Evolutionary conservation across 75 land plant genomes (phyloP), one percentile per base, ranked within the genome.

Genomic region (Sequoia sempervirens): DNA sequence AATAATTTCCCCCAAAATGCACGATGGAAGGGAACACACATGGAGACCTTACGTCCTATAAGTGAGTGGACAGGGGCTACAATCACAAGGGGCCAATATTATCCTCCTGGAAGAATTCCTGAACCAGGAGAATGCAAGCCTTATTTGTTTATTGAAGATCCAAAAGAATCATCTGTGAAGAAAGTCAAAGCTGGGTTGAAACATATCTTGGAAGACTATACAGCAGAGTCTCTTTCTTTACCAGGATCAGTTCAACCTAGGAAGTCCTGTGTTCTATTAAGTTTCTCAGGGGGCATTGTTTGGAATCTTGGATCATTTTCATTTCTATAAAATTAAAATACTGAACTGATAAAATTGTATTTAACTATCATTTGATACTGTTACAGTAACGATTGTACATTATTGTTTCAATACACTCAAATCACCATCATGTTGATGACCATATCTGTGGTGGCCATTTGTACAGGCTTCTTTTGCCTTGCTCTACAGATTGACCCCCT

Each of bases 1-100:
- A 97, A 97, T 84, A 98, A 96, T 81, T 97, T 97, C 86, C 98
- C 99, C 1, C 99, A 97, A 85, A 95, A 96, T 91, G 98, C 98
- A 50, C 90, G 99, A 32, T 97, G 99, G 98, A 96, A 92, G 85
- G 95, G 96, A 2, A 97, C 99, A 38, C 99, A 97, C 85, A 97
- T 94, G 87, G 99, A 97, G 86, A 96, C 97, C 13, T 80, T 97
- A 84, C 96, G 95, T n/a, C 99, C 99, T n/a, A 97, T 97, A 12
- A 93, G 94, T 45, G 99, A 97, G 9, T 97, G 94, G 94, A 94
- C 98, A 73, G 98, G 97, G 80, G 98, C 98, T 83, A 98, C 99
- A 11, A 96, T 97, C 74, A 97, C 99, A 0, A 89, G 99, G 79
- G 99, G 99, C 2, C 98, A 96, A 85, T 94, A 84, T 83, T 92